Base-by-base conservation (phyloP, 2,329 filamentous ascomycete species). In the Penicillium psychrosexuale region DNA sequence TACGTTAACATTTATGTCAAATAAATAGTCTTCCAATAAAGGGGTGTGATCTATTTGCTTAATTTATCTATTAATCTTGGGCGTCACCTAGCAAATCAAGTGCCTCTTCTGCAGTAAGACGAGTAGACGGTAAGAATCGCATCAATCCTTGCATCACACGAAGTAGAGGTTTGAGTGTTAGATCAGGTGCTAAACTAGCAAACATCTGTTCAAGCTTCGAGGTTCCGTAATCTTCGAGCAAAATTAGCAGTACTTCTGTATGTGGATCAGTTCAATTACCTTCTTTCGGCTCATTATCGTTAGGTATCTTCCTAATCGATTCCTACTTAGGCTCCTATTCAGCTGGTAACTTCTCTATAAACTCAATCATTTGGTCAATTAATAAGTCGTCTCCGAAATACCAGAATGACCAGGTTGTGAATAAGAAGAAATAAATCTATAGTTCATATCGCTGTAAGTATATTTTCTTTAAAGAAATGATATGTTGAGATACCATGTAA, bases 1-100 rank as follows among this genome's bases (percentile, higher is more conserved):
- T 84, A 70, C 82, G 75, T 49, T 61, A 43, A 72, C 69, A 69
- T 47, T 80, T 70, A 52, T 73, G 17, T 22, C 8, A 19, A 22
- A 31, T 31, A 22, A 33, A 6, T 22, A 24, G 5, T 24, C 3
- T 24, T 24, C 22, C 22, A 24, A 24, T 24, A 24, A 24, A 24
- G 22, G 22, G 22, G 22, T 24, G 22, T 24, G 22, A 24, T 43
- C 30, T 34, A 22, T 34, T 24, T 22, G 12, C 31, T 46, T 27
- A 5, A 46, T 24, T 34, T n/a, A 22, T 46, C 28, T 2, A 33
- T 46, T 46, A 22, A 8, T 24, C 30, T 34, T 24, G 5, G 22
- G 3, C 6, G 5, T 24, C 34, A 24, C 6, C 36, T 1, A 44
- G 33, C 36, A 63, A 45, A 50, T 50, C 50, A 53, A 65, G 63